Base-by-base conservation (phyloP, 768 basidiomycete species). In the Naganishia antarctica region DNA sequence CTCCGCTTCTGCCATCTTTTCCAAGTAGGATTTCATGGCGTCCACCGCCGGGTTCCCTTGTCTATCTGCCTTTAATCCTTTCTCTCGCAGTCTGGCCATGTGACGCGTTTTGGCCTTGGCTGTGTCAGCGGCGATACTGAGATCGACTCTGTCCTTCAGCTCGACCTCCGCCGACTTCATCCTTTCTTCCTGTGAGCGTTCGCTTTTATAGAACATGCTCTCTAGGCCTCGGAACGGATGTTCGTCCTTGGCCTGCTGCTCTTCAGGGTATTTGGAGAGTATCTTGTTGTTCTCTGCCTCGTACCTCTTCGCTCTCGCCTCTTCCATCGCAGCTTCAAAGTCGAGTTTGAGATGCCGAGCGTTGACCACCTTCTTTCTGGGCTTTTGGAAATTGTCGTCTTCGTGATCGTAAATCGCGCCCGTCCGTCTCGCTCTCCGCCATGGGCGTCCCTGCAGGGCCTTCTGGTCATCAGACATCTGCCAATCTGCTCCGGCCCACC, bases 401-500 rank as follows among this genome's bases (percentile, higher is more conserved):
- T 7, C 62, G 28, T 28, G 40, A 11, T 16, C 29, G 28, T n/a
- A 37, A 4, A 41, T 13, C 28, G 25, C 31, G 26, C 15, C 25
- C 4, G 37, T 1, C 12, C 31, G 7, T 26, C 41, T 29, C 28
- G 26, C 50, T 21, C 45, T 57, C 2, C 32, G 34, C 53, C 50
- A 45, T 26, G 62, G 50, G 12, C 49, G 12, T 21, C 43, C 23
- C 12, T 16, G 31, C 34, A 37, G 21, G 13, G n/a, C 23, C 26
- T 46, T 37, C 50, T 29, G 8, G 5, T 63, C 43, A 9, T 45
- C 41, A 1, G 29, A 15, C 11, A 40, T 37, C 41, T 51, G 25
- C 62, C 62, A 63, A 44, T 44, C 50, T 34, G 48, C 9, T 29
- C 50, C 50, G 26, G 62, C 62, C 62, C 62, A 63, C 62, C 62